Evolutionary conservation across 176 grass and related monocot genomes (phyloP).

Genomic region (Tillandsia fasciculata): DNA sequence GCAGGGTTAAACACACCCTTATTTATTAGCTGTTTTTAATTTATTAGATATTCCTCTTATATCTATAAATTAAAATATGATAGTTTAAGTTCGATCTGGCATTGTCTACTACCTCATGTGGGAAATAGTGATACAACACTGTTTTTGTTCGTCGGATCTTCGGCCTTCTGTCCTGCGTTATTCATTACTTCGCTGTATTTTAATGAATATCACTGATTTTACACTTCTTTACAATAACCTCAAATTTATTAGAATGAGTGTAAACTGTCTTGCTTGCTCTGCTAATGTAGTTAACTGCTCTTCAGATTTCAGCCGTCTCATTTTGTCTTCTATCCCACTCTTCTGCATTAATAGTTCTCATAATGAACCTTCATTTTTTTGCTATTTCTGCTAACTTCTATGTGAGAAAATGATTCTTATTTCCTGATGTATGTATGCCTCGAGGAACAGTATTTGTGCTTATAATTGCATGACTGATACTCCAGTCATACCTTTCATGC

Average conservation of each 20-base stretch:
- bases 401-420: too few relatives aligned
- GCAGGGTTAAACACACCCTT: too few relatives aligned
- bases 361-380: too few relatives aligned
- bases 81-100: neutral
- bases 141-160: neutral
- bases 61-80: neutral
- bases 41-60: neutral
- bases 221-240: neutral
- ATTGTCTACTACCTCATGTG: neutral
- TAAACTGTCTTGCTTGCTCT: neutral
- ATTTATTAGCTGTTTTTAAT: neutral
- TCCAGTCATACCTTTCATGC: neutral
- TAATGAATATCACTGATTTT: too few relatives aligned
- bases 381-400: too few relatives aligned
- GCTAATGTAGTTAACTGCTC: neutral
- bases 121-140: neutral
- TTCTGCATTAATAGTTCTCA: too few relatives aligned
- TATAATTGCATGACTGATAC: neutral
- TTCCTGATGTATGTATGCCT: too few relatives aligned
- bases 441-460: too few relatives aligned
- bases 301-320: too few relatives aligned
- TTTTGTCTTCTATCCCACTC: too few relatives aligned
- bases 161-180: neutral
- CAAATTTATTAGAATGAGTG: neutral
- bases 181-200: neutral